phyloP scores from a whole-genome alignment of 78 protist species.

The Dictyostelium citrinum region DNA sequence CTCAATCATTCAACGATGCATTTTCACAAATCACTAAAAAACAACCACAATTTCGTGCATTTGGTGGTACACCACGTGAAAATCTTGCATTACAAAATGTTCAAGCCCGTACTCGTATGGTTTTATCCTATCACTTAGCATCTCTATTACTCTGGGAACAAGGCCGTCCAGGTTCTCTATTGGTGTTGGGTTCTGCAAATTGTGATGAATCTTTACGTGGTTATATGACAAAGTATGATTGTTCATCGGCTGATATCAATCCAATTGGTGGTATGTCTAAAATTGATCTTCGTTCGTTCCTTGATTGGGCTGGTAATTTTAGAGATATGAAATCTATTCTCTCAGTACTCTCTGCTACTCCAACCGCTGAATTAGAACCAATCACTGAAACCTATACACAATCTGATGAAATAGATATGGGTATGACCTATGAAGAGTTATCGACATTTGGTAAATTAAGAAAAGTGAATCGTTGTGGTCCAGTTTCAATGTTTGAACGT shows the following conservation, averaged over 20 bases:
- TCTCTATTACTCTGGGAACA: slow-evolving; percentile 84
- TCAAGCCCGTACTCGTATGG: slow-evolving; percentile 89
- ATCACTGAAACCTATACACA: slow-evolving; percentile 76
- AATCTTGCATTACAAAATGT: slow-evolving; percentile 93
- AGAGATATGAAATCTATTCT: not conserved
- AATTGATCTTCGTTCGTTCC: slow-evolving; percentile 68
- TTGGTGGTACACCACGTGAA: slow-evolving; percentile 73
- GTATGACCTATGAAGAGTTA: slow-evolving; percentile 91
- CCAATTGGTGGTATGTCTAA: slow-evolving; percentile 91
- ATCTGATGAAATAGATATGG: slow-evolving; percentile 91
- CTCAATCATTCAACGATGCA: slow-evolving; percentile 30
- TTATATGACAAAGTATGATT: slow-evolving; percentile 93
- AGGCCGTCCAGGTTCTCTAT: slow-evolving; percentile 78
- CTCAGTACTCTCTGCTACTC: slow-evolving; percentile 71
- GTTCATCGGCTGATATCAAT: slow-evolving; percentile 90
- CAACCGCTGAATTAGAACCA: slow-evolving; percentile 95
- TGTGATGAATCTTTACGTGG: slow-evolving; percentile 89
- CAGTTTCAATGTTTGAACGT: slow-evolving; percentile 83
- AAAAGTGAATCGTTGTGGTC: slow-evolving; percentile 83
- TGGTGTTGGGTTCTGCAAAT: slow-evolving; percentile 92
- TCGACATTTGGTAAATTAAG: slow-evolving; percentile 66
- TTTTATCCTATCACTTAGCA: slow-evolving; percentile 85
- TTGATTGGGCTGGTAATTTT: slow-evolving; percentile 53
- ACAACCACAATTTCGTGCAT: slow-evolving; percentile 57
- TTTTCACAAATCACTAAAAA: slow-evolving; percentile 1